A percentile compares a stretch with the other conserved stretches of the same genome.
Evolutionary conservation across 495 filamentous ascomycete genomes (phyloP).

Genomic region (Daldinia concentrica): DNA sequence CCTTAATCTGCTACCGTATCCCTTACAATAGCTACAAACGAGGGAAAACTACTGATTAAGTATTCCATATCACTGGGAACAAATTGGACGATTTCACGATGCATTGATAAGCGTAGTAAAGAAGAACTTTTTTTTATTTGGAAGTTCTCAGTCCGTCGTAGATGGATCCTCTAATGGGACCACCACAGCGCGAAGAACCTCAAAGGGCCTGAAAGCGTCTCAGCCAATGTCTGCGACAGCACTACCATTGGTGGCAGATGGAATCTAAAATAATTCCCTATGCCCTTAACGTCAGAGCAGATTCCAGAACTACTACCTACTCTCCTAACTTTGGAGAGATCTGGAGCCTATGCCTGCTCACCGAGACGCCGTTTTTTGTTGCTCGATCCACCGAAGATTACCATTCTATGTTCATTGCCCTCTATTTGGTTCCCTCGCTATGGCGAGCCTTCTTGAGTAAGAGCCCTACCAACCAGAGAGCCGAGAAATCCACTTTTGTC

Average conservation of each 20-base stretch:
- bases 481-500: conserved; percentile 70
- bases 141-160: conserved; percentile 52
- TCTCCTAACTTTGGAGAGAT: conserved; percentile 44
- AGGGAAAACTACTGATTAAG: not conserved
- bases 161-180: conserved; percentile 48
- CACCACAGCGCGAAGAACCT: conserved; percentile 49
- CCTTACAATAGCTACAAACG: not conserved
- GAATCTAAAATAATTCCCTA: conserved; percentile 45
- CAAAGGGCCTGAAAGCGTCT: conserved; percentile 47
- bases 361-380: conserved; percentile 48
- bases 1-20: not conserved
- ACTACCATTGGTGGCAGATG: conserved; percentile 48
- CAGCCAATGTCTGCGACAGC: conserved; percentile 47
- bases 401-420: conserved; percentile 55
- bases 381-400: conserved; percentile 56
- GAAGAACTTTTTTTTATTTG: conserved; percentile 50
- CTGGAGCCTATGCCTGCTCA: conserved; percentile 47
- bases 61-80: not conserved
- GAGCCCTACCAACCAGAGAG: conserved; percentile 54
- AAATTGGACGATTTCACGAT: conserved; percentile 10
- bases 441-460: conserved; percentile 45
- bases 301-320: conserved; percentile 51
- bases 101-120: conserved; percentile 24
- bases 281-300: conserved; percentile 46
- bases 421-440: conserved; percentile 42